Evolutionary conservation across 768 basidiomycete species (phyloP), one percentile per base, ranked within the genome.

Genomic region (Lactifluus hygrophoroides): DNA sequence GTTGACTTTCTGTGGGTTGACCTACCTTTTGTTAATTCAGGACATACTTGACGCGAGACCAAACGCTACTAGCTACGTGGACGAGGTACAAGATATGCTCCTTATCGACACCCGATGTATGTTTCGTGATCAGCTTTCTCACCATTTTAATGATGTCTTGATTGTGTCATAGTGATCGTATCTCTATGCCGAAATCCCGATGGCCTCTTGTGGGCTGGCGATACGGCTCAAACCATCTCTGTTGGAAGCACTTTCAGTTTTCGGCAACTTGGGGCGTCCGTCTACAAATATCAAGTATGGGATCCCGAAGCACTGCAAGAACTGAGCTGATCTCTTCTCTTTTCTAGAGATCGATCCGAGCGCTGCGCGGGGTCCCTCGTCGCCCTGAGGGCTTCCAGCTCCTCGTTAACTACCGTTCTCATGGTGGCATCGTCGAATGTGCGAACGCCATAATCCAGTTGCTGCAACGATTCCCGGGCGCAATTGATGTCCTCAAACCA

Each of bases 221-320:
- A 90, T 65, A 88, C 88, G 0, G 86, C 88, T 0, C 88, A 90
- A 62, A 85, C 87, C 0, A 89, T 90, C 35, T 82, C 85, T 0
- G 77, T 80, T 0, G 88, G 87, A 2, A 86, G 84, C 60, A 77
- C 84, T 0, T 90, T 90, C 63, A 72, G 82, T 11, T 90, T 90
- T 66, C 72, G 84, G 54, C 85, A 88, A 44, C 66, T 90, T 51
- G 88, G 83, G 66, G 79, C 87, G 0, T 86, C 85, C 61, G 61
- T 86, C 32, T 80, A 77, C 56, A 75, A 83, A 45, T 67, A 82
- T 1, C 85, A 89, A 72, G 87, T 85, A 53, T 43, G 69, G n/a
- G 28, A 25, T 17, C 14, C 14, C 32, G 3, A n/a, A 13, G 34
- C 16, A 35, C 28, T 9, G 0, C 32, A 38, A 30, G 10, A 8